A percentile compares a stretch with the other conserved stretches of the same genome.
These are phyloP conservation scores for Mucor plumbeus DNA, from an alignment of 371 early-diverging fungal genomes.

Conservation along the genomic window DNA sequence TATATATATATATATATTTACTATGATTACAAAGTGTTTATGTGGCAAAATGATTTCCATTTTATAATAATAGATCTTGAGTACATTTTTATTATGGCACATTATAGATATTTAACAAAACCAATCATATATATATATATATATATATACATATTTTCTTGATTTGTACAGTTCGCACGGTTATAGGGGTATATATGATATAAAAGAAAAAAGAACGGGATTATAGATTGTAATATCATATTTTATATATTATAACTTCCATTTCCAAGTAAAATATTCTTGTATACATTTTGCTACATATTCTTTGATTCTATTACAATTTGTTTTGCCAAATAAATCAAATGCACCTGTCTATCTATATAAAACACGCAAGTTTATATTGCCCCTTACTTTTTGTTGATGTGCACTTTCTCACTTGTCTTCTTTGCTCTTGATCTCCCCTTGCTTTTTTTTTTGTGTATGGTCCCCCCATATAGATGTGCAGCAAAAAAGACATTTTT, in stretches of 20 bases:
- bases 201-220: not conserved
- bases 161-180: slow-evolving; percentile 13
- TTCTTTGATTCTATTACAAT: no score
- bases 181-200: not conserved
- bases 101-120: not conserved
- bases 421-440: not conserved
- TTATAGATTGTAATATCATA: no score
- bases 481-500: slow-evolving; percentile 13
- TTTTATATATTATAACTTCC: not conserved
- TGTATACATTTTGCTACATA: not conserved
- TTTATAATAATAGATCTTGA: not conserved
- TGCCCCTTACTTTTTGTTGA: slow-evolving; percentile 6
- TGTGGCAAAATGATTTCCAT: slow-evolving; percentile 6
- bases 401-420: slow-evolving; percentile 1
- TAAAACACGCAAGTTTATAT: not conserved
- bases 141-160: slow-evolving; percentile 12
- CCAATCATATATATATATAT: slow-evolving; percentile 1
- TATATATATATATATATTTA: no score
- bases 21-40: not conserved
- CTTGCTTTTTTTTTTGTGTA: slow-evolving; percentile 1
- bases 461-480: slow-evolving; percentile 9
- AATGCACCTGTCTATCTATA: not conserved
- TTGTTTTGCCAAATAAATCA: not conserved
- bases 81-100: not conserved
- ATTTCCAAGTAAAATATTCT: not conserved